Percentiles rank a stretch among this genome's conserved stretches.
Conservation (phyloP, 257 asterid species). For the Solanum chiquidenum region DNA sequence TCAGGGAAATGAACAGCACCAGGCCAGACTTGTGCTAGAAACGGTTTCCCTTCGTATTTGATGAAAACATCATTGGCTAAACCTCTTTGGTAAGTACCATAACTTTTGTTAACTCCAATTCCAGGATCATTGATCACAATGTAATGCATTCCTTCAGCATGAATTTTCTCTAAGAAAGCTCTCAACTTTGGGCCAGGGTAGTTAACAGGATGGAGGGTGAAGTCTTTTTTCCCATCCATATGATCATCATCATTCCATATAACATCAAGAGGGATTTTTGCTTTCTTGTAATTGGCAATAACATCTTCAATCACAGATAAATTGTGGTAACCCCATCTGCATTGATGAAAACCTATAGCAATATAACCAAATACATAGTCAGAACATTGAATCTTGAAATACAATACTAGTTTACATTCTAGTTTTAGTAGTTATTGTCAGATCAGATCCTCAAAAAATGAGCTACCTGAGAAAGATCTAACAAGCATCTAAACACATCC, state of each 20-base stretch:
- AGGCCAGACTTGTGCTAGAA: slow-evolving; percentile 92
- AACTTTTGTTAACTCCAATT: slow-evolving; percentile 58
- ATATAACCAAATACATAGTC: neutral
- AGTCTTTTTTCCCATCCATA: slow-evolving; percentile 92
- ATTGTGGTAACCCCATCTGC: slow-evolving; percentile 96
- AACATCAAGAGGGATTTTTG: slow-evolving; percentile 87
- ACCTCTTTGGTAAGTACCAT: slow-evolving; percentile 68
- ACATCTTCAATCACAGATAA: slow-evolving; percentile 88
- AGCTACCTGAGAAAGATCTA: neutral
- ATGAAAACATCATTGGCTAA: slow-evolving; percentile 76
- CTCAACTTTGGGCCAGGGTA: slow-evolving; percentile 71
- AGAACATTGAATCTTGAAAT: neutral
- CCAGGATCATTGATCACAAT: slow-evolving; percentile 86
- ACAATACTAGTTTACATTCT: neutral
- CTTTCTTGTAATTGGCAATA: slow-evolving; percentile 61
- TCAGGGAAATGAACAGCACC: slow-evolving; percentile 96
- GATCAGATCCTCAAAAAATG: too few relatives aligned
- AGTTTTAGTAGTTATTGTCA: neutral
- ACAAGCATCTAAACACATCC: too few relatives aligned
- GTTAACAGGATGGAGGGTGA: slow-evolving; percentile 72
- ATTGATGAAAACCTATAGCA: slow-evolving; percentile 89
- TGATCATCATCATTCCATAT: slow-evolving; percentile 97
- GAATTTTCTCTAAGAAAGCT: slow-evolving; percentile 74
- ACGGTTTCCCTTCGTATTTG: slow-evolving; percentile 68
- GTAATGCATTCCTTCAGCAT: slow-evolving; percentile 80